phyloP scores from a whole-genome alignment of 257 asterid genomes.

The Capsicum rhomboideum region DNA sequence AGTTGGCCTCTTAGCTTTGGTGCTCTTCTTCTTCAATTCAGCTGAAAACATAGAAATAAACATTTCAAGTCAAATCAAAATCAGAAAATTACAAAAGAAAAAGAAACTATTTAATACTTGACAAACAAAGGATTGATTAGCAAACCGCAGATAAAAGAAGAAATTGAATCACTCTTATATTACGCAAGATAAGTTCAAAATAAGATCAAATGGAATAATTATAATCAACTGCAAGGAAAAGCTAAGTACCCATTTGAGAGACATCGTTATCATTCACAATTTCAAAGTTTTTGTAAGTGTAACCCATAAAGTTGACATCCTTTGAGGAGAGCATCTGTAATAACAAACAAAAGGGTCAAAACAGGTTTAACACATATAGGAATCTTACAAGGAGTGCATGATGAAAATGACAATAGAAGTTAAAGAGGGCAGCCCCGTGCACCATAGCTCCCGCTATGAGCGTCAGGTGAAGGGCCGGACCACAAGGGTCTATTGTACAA shows the following conservation, averaged over 20 bases:
- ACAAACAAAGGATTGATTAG: background rate
- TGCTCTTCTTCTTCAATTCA: constrained; percentile 85
- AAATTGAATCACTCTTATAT: background rate
- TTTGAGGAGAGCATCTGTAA: constrained; percentile 92
- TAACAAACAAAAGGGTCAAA: constrained; percentile 6
- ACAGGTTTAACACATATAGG: background rate
- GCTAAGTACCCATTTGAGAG: constrained; percentile 61
- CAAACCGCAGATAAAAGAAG: background rate
- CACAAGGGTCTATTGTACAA: too few relatives aligned
- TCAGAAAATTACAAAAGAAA: background rate
- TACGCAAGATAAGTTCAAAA: background rate
- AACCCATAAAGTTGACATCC: constrained; percentile 97
- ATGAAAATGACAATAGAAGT: background rate
- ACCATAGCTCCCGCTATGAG: too few relatives aligned
- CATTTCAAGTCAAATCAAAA: constrained; percentile 1
- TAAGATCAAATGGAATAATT: background rate
- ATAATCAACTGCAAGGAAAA: constrained; percentile 3
- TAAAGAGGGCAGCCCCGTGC: background rate
- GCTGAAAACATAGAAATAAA: constrained; percentile 34
- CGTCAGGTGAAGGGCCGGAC: too few relatives aligned
- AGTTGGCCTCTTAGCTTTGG: constrained; percentile 80
- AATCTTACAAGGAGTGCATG: background rate
- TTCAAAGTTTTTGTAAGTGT: constrained; percentile 94
- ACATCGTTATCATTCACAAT: constrained; percentile 86
- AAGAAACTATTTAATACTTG: background rate